Evolutionary conservation across 2,329 filamentous ascomycete species (phyloP).

Genomic region (Aspergillus melleus): DNA sequence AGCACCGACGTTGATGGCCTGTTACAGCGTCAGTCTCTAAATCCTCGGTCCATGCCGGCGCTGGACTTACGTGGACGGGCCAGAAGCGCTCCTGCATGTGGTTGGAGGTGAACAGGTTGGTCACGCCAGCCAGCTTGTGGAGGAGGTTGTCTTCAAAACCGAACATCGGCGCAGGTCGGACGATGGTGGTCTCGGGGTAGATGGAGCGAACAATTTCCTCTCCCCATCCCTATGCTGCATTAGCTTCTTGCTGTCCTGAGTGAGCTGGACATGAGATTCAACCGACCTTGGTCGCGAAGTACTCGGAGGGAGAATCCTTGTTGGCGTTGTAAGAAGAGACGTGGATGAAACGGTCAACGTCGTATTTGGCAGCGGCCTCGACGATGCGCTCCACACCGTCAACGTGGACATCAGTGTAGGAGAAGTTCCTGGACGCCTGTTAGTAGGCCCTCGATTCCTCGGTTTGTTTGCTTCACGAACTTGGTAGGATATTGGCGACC

Average conservation of each 20-base stretch:
- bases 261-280: not conserved
- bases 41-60: conserved; percentile 3
- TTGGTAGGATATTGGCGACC: conserved; percentile 96
- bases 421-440: conserved; percentile 75
- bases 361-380: conserved; percentile 95
- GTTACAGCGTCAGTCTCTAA: conserved; percentile 12
- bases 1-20: conserved; percentile 86
- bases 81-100: conserved; percentile 88
- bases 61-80: conserved; percentile 75
- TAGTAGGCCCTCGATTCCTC: conserved; percentile 24
- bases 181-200: conserved; percentile 96
- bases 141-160: conserved; percentile 93
- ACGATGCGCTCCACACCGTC: conserved; percentile 90
- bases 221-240: conserved; percentile 61
- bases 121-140: conserved; percentile 75
- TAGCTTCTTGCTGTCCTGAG: not conserved
- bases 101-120: conserved; percentile 86
- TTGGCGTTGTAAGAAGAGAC: conserved; percentile 92
- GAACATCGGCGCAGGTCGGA: conserved; percentile 89
- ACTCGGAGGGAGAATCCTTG: conserved; percentile 77
- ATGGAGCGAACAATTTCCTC: conserved; percentile 83
- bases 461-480: conserved; percentile 49
- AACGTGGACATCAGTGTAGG: conserved; percentile 86
- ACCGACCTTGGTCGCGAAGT: conserved; percentile 81
- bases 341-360: conserved; percentile 94